Percentiles rank a stretch among this genome's conserved stretches.
Conservation (phyloP, 2,329 filamentous ascomycete genomes). For the Rhynchosporium secalis region DNA sequence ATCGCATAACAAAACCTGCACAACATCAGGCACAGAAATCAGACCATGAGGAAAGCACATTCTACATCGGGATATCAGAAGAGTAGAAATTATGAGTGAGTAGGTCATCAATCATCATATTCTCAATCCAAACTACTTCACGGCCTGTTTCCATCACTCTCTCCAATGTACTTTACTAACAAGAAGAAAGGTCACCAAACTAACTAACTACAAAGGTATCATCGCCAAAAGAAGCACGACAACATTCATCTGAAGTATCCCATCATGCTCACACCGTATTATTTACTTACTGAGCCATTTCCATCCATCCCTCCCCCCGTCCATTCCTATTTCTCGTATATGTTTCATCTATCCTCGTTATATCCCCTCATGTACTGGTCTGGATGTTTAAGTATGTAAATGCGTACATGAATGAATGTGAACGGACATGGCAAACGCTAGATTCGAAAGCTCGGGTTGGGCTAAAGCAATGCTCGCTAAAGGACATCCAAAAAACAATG, state of each 20-base stretch:
- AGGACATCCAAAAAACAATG: not conserved
- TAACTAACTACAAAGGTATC: constrained; percentile 8
- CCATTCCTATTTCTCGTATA: too few species aligned
- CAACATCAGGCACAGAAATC: too few species aligned
- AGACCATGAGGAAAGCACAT: too few species aligned
- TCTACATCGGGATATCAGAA: too few species aligned
- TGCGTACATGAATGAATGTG: not conserved
- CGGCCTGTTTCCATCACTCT: too few species aligned
- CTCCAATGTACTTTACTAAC: not conserved
- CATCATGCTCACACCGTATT: not conserved
- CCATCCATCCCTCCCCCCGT: not conserved
- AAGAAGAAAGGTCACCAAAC: not conserved
- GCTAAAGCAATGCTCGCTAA: constrained; percentile 6
- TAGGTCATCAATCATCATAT: constrained; percentile 4
- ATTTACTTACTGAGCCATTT: not conserved
- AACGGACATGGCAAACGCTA: too few species aligned
- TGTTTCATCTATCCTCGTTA: too few species aligned
- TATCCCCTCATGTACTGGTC: too few species aligned
- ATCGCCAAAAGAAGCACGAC: constrained; percentile 1
- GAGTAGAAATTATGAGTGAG: not conserved
- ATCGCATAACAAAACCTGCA: too few species aligned
- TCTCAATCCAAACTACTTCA: not conserved
- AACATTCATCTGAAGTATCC: not conserved
- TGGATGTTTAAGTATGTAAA: too few species aligned
- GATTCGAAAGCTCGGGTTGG: not conserved